Conservation (phyloP, 257 asterid genomes). For the Nicotiana obtusifolia region DNA sequence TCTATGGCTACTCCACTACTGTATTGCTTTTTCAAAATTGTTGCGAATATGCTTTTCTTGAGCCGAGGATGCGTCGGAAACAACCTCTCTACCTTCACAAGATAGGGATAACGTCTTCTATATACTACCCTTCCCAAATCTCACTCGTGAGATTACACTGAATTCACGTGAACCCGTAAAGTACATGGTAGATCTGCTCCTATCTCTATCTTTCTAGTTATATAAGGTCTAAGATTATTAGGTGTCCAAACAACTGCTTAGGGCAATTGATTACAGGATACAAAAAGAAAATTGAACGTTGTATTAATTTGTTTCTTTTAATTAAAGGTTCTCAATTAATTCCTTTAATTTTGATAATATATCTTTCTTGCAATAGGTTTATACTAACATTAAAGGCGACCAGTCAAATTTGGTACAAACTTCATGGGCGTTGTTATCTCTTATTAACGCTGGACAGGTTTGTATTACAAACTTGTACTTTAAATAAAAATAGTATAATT, state of each 20-base stretch:
- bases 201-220: neutral
- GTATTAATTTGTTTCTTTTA: neutral
- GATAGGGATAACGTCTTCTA: too few species aligned
- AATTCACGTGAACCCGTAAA: too few species aligned
- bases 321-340: neutral
- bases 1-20: too few species aligned
- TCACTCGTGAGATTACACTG: too few species aligned
- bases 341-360: neutral
- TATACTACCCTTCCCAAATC: too few species aligned
- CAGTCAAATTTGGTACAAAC: constrained; percentile 51
- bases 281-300: neutral
- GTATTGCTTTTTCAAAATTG: too few species aligned
- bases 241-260: neutral
- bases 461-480: neutral
- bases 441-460: constrained; percentile 42
- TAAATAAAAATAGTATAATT: too few species aligned
- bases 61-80: too few species aligned
- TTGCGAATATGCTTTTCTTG: too few species aligned
- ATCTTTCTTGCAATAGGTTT: constrained; percentile 19
- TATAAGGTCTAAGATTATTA: neutral
- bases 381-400: constrained; percentile 33
- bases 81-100: too few species aligned
- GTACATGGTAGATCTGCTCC: too few species aligned
- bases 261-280: neutral
- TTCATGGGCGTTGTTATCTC: constrained; percentile 47